Evolutionary conservation across 1,284 basidiomycete genomes (phyloP).

Genomic region (Moniliella sp.): DNA sequence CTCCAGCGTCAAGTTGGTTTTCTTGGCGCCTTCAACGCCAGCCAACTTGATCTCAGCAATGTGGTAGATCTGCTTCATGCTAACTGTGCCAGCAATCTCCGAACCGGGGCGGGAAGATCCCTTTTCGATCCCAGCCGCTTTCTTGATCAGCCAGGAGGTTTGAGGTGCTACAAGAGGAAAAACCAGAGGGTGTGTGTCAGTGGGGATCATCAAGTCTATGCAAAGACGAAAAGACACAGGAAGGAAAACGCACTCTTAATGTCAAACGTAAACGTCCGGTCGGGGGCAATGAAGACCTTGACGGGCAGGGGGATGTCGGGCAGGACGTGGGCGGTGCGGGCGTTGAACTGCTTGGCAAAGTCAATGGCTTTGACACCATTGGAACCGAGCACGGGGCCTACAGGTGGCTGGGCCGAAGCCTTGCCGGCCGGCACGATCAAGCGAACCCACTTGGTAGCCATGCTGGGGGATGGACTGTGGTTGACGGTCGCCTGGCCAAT

Average conservation of each 20-base stretch:
- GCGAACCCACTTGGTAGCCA: constrained; percentile 35
- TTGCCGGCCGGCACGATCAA: constrained; percentile 78
- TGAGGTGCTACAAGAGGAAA: constrained; percentile 47
- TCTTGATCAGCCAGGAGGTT: constrained; percentile 67
- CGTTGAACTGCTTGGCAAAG: constrained; percentile 26
- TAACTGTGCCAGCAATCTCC: constrained; percentile 53
- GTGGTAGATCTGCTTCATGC: constrained; percentile 91
- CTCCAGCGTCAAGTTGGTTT: too few relatives aligned
- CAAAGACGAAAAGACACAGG: not conserved
- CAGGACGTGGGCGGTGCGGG: constrained; percentile 64
- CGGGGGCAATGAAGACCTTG: constrained; percentile 72
- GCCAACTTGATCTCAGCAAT: constrained; percentile 95
- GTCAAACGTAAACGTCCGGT: constrained; percentile 73
- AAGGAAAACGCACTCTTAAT: constrained; percentile 13
- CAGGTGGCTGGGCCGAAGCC: constrained; percentile 80
- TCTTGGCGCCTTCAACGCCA: too few relatives aligned
- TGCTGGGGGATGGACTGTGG: too few relatives aligned
- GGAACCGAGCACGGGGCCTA: constrained; percentile 88
- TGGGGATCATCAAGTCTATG: not conserved
- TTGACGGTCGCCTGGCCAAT: too few relatives aligned
- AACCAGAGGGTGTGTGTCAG: not conserved
- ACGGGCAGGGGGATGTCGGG: constrained; percentile 73
- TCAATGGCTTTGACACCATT: constrained; percentile 98
- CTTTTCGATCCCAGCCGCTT: constrained; percentile 71
- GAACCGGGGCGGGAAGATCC: constrained; percentile 47